Conservation (phyloP, 1,284 basidiomycete genomes). For the Puccinia coronata region DNA sequence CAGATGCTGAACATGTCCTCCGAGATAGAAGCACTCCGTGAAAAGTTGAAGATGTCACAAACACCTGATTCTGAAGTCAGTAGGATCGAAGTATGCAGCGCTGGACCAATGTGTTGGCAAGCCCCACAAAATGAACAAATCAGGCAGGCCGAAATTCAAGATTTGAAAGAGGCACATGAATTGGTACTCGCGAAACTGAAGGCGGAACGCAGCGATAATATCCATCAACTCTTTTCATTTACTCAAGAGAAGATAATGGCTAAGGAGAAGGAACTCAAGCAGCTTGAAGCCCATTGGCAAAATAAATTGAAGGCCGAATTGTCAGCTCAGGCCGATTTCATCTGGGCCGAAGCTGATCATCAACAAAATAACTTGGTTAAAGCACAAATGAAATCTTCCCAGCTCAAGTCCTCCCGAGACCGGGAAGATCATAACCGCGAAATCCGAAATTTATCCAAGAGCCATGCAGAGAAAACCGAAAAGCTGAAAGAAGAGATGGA, state of each 20-base stretch:
- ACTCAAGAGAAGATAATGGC: conserved; percentile 7
- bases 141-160: conserved; percentile 7
- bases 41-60: conserved; percentile 23
- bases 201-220: conserved; percentile 11
- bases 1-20: conserved; percentile 50
- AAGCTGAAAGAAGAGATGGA: not conserved
- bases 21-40: conserved; percentile 47
- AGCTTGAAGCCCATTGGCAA: conserved; percentile 24
- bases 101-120: not conserved
- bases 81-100: not conserved
- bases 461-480: not conserved
- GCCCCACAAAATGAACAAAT: not conserved
- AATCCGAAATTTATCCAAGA: not conserved
- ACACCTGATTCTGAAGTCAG: not conserved
- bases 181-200: conserved; percentile 8
- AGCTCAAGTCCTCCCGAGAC: not conserved
- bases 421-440: not conserved
- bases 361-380: conserved; percentile 13
- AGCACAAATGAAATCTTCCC: not conserved
- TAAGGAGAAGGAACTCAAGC: conserved; percentile 10
- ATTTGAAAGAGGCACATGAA: not conserved
- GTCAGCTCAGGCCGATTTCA: conserved; percentile 21
- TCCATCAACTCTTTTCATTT: not conserved
- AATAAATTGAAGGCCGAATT: conserved; percentile 16
- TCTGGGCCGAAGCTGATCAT: conserved; percentile 16